Evolutionary conservation across 768 basidiomycete species (phyloP).

Genomic region (Steccherinum ochraceum): DNA sequence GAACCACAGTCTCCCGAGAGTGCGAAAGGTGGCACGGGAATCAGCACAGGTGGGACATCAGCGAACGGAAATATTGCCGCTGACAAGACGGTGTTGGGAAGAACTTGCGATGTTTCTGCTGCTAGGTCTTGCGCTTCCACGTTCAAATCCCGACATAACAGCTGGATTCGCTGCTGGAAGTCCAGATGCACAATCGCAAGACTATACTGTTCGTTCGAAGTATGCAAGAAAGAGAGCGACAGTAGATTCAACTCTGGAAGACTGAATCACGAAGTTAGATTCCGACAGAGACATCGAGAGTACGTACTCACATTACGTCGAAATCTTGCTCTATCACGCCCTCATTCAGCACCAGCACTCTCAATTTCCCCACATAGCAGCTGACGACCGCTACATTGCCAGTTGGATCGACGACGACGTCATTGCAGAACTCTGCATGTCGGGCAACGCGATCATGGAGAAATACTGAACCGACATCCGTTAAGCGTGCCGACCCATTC

Average conservation of each 20-base stretch:
- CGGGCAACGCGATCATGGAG: conserved; percentile 55
- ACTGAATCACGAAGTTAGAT: conserved; percentile 35
- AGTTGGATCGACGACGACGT: conserved; percentile 58
- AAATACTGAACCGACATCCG: conserved; percentile 37
- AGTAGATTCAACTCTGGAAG: conserved; percentile 65
- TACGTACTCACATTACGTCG: conserved; percentile 56
- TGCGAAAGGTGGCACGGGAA: conserved; percentile 28
- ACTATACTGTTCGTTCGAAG: conserved; percentile 29
- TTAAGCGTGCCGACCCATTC: conserved; percentile 28
- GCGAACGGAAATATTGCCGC: conserved; percentile 32
- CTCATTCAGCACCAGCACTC: conserved; percentile 49
- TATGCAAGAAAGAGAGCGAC: conserved; percentile 55
- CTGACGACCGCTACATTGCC: conserved; percentile 56
- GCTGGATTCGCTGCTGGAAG: conserved; percentile 52
- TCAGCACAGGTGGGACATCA: conserved; percentile 19
- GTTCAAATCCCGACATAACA: conserved; percentile 51
- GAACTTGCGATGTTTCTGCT: conserved; percentile 32
- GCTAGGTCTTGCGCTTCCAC: conserved; percentile 7
- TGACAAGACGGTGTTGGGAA: conserved; percentile 50
- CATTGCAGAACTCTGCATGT: conserved; percentile 64
- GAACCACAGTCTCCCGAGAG: conserved; percentile 27
- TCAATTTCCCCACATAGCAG: conserved; percentile 67
- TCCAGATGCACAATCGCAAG: conserved; percentile 69
- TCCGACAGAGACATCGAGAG: background rate
- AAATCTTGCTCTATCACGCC: conserved; percentile 51